These are phyloP conservation scores for Entamoeba invadens DNA, from an alignment of 208 protist species.

Conservation along the genomic window DNA sequence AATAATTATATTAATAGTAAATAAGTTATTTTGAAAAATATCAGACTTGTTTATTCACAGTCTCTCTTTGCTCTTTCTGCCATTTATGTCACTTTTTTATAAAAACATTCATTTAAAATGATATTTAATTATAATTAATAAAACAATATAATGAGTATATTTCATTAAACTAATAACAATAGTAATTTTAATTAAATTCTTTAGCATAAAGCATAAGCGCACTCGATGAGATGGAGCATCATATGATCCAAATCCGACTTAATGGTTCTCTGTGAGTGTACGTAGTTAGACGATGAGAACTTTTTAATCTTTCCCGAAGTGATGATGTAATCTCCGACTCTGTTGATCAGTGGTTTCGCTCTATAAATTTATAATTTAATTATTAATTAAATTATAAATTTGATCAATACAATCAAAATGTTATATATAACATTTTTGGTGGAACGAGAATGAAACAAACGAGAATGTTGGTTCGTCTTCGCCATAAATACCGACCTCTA, in stretches of 20 bases:
- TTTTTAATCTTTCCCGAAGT: background rate
- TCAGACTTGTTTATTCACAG: background rate
- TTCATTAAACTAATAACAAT: background rate
- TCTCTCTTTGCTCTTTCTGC: background rate
- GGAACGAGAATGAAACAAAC: too few species aligned
- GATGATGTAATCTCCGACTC: background rate
- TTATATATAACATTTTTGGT: background rate
- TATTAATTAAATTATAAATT: background rate
- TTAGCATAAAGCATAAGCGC: background rate
- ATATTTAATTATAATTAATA: background rate
- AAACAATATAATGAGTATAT: background rate
- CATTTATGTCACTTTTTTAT: background rate
- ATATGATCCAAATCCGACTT: background rate
- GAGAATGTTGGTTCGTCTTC: too few species aligned
- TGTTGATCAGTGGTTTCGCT: background rate
- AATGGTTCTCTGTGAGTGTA: background rate
- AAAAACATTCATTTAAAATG: background rate
- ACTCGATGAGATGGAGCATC: background rate
- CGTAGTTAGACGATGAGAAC: background rate
- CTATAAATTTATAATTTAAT: too few species aligned
- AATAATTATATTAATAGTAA: too few species aligned
- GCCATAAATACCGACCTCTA: background rate
- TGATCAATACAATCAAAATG: background rate
- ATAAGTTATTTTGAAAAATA: background rate
- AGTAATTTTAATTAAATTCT: background rate